Evolutionary conservation across 768 basidiomycete species (phyloP).

Genomic region (Hypholoma fasciculare): DNA sequence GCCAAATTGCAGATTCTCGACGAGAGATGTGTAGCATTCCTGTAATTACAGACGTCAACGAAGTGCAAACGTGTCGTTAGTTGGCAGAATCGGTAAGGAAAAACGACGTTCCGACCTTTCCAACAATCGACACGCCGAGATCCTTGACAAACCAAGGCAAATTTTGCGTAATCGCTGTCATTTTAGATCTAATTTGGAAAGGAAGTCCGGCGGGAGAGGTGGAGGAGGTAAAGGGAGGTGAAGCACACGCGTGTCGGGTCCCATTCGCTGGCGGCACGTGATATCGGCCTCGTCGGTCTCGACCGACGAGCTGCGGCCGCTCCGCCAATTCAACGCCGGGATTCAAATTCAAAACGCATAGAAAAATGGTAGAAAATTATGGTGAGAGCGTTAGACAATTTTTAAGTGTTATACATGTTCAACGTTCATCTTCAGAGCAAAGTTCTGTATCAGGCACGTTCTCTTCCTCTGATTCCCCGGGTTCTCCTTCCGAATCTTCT

Average conservation of each 20-base stretch:
- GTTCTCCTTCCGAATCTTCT: neutral
- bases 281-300: too few relatives aligned
- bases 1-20: conserved; percentile 78
- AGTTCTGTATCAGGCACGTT: neutral
- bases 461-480: neutral
- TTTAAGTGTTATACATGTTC: neutral
- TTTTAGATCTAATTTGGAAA: conserved; percentile 21
- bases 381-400: too few relatives aligned
- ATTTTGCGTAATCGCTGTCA: conserved; percentile 79
- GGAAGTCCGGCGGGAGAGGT: neutral
- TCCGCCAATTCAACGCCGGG: too few relatives aligned
- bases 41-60: conserved; percentile 23
- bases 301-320: too few relatives aligned
- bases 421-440: neutral
- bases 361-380: too few relatives aligned
- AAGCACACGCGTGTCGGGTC: neutral
- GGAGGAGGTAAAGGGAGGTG: neutral
- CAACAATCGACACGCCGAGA: conserved; percentile 79
- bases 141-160: conserved; percentile 86
- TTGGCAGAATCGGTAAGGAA: too few relatives aligned
- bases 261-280: too few relatives aligned
- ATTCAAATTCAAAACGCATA: too few relatives aligned
- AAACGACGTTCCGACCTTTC: conserved; percentile 51
- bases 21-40: conserved; percentile 90
- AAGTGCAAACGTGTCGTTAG: neutral